phyloP scores from a whole-genome alignment of 129 eudicot species.

The Saussurea involucrata region DNA sequence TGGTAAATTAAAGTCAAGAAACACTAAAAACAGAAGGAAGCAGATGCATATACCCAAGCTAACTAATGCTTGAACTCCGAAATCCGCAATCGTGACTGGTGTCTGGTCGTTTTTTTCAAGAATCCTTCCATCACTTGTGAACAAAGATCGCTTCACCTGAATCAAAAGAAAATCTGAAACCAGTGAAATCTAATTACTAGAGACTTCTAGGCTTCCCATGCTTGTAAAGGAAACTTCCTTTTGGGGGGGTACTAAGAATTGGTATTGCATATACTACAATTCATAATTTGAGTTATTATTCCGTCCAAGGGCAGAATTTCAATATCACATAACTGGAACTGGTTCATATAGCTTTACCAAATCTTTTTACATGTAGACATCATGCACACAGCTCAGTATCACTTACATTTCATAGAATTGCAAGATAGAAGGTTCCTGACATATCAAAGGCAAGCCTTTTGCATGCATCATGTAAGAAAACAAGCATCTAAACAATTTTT shows the following conservation, averaged over 20 bases:
- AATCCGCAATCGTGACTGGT: conserved; percentile 92
- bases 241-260: not conserved
- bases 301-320: not conserved
- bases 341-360: not conserved
- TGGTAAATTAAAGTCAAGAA: not conserved
- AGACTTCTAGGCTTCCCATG: not conserved
- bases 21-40: not conserved
- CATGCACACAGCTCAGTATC: not conserved
- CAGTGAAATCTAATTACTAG: not conserved
- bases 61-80: conserved; percentile 87
- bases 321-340: not conserved
- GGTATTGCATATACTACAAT: not conserved
- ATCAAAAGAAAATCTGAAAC: conserved; percentile 4
- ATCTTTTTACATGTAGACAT: not conserved
- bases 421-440: not conserved
- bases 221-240: not conserved
- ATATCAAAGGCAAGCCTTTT: not conserved
- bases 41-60: conserved; percentile 59
- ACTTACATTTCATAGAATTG: not conserved
- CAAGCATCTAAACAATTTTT: not conserved
- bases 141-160: conserved; percentile 74
- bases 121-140: conserved; percentile 62
- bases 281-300: not conserved
- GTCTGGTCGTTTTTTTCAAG: conserved; percentile 74
- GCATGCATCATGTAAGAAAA: not conserved